Evolutionary conservation across 495 filamentous ascomycete species (phyloP).

Genomic region (Niebla homalea): DNA sequence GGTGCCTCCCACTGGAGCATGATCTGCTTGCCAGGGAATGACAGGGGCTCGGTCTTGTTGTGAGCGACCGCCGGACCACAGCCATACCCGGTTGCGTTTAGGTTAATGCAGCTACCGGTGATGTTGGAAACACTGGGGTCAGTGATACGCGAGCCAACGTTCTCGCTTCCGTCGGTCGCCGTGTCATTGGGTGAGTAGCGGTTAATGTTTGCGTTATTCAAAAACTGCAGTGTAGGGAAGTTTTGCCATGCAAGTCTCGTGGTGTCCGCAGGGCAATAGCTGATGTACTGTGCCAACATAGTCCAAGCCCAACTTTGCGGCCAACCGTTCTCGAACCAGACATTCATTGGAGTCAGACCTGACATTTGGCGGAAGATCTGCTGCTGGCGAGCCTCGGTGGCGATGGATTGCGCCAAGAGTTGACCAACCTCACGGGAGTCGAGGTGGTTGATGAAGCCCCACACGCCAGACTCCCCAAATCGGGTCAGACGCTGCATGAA

Average conservation of each 20-base stretch:
- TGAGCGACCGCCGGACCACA: constrained; percentile 52
- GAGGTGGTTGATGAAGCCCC: constrained; percentile 71
- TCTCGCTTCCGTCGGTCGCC: constrained; percentile 36
- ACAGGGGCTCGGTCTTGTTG: constrained; percentile 54
- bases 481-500: constrained; percentile 80
- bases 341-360: constrained; percentile 73
- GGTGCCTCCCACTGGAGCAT: constrained; percentile 60
- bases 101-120: constrained; percentile 37
- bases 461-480: constrained; percentile 70
- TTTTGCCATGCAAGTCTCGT: constrained; percentile 81
- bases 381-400: constrained; percentile 79
- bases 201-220: constrained; percentile 66
- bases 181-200: constrained; percentile 41
- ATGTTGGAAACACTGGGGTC: constrained; percentile 26
- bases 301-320: constrained; percentile 86
- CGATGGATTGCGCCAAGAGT: constrained; percentile 62
- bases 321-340: constrained; percentile 70
- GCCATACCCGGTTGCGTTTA: constrained; percentile 35
- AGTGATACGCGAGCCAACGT: constrained; percentile 33
- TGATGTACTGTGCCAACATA: constrained; percentile 72
- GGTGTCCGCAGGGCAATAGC: constrained; percentile 57
- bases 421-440: constrained; percentile 62
- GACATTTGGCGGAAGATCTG: constrained; percentile 79
- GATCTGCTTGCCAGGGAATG: constrained; percentile 62
- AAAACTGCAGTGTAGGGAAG: constrained; percentile 60